Conservation (phyloP, 192 early-diverging fungal genomes). For the Linnemannia elongata region DNA sequence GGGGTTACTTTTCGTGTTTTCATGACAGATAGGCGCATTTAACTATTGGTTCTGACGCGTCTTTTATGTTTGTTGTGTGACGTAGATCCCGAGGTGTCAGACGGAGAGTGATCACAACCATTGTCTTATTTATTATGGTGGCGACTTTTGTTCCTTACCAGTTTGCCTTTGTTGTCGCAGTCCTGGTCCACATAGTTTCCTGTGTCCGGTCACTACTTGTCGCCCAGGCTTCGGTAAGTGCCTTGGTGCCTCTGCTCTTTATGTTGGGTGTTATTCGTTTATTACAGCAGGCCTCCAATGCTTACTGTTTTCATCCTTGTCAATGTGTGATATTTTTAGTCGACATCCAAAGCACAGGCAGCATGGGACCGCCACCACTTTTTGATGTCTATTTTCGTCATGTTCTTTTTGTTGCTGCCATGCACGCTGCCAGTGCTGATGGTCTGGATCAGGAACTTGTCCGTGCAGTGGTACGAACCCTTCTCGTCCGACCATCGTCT, state of each 20-base stretch:
- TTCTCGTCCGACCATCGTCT: slow-evolving; percentile 82
- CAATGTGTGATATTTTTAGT: background rate
- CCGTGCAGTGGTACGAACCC: slow-evolving; percentile 85
- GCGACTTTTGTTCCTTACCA: slow-evolving; percentile 86
- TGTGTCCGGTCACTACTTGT: slow-evolving; percentile 68
- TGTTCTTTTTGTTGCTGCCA: slow-evolving; percentile 79
- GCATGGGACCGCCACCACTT: slow-evolving; percentile 71
- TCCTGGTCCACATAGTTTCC: slow-evolving; percentile 73
- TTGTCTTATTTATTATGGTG: slow-evolving; percentile 74
- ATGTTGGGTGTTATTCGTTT: background rate
- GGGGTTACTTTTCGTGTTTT: background rate
- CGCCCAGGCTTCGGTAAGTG: slow-evolving; percentile 53
- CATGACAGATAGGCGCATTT: background rate
- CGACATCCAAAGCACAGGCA: slow-evolving; percentile 38
- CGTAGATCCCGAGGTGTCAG: slow-evolving; percentile 52
- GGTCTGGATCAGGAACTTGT: slow-evolving; percentile 86
- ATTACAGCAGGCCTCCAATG: background rate
- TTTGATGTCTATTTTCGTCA: slow-evolving; percentile 75
- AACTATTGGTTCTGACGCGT: background rate
- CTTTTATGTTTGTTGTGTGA: background rate
- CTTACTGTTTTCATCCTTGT: background rate
- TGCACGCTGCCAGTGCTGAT: slow-evolving; percentile 82
- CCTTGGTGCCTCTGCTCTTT: background rate
- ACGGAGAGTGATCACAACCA: slow-evolving; percentile 64
- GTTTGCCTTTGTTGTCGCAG: slow-evolving; percentile 84